These are phyloP conservation scores for Delitschia confertaspora DNA, from an alignment of 495 filamentous ascomycete genomes.

Conservation along the genomic window DNA sequence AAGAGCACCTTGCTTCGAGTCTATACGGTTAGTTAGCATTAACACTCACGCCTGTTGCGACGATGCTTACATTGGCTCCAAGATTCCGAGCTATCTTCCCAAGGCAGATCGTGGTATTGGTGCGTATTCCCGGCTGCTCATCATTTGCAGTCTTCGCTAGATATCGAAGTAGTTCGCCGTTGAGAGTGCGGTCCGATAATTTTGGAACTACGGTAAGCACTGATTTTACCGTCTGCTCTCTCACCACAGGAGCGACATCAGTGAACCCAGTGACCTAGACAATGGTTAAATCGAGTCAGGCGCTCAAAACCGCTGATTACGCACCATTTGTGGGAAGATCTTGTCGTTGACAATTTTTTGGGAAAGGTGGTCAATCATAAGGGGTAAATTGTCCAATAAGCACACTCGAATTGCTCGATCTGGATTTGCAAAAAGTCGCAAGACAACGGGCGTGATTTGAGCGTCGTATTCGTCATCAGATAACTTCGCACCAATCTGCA, in stretches of 20 bases:
- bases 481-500: slow-evolving; percentile 82
- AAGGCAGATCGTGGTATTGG: slow-evolving; percentile 94
- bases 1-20: slow-evolving; percentile 82
- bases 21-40: slow-evolving; percentile 24
- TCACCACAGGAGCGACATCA: slow-evolving; percentile 79
- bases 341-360: slow-evolving; percentile 91
- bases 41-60: neutral
- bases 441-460: slow-evolving; percentile 73
- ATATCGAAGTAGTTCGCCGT: slow-evolving; percentile 84
- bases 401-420: slow-evolving; percentile 90
- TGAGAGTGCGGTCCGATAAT: slow-evolving; percentile 83
- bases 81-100: slow-evolving; percentile 91
- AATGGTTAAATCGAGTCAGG: neutral
- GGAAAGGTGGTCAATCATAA: slow-evolving; percentile 84
- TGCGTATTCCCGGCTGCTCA: slow-evolving; percentile 93
- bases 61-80: slow-evolving; percentile 50
- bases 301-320: slow-evolving; percentile 1
- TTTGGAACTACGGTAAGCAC: slow-evolving; percentile 78
- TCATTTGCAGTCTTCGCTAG: slow-evolving; percentile 95
- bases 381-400: slow-evolving; percentile 75
- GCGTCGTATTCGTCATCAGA: slow-evolving; percentile 82
- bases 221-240: slow-evolving; percentile 92
- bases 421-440: slow-evolving; percentile 81
- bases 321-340: slow-evolving; percentile 88
- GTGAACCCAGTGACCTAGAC: slow-evolving; percentile 80